These are phyloP conservation scores for Bombardia bombarda DNA, from an alignment of 495 filamentous ascomycete species.

Conservation along the genomic window DNA sequence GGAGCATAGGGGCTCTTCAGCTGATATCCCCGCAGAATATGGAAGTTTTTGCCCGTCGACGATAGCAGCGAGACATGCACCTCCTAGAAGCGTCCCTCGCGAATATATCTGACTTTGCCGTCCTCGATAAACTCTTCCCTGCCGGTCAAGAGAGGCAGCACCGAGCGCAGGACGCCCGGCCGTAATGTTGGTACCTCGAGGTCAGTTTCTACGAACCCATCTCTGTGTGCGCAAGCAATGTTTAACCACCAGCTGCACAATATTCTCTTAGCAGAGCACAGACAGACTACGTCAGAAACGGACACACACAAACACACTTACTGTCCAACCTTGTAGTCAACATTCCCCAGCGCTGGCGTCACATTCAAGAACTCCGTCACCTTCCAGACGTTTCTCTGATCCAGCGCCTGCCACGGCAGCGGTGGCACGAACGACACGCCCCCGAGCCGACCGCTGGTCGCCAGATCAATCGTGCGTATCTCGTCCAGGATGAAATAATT, in stretches of 20 bases:
- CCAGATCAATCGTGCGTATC: constrained; percentile 22
- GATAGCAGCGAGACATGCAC: constrained; percentile 31
- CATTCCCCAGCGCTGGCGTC: constrained; percentile 23
- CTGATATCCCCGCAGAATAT: constrained; percentile 32
- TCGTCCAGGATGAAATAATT: constrained; percentile 35
- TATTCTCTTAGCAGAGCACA: too few relatives aligned
- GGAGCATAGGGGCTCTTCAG: constrained; percentile 40
- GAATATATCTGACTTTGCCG: constrained; percentile 26
- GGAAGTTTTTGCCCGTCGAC: constrained; percentile 31
- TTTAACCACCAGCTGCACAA: constrained; percentile 41
- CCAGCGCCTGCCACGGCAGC: neutral
- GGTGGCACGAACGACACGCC: constrained; percentile 24
- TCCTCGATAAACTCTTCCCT: constrained; percentile 26
- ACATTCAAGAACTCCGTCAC: too few relatives aligned
- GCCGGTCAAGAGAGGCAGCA: constrained; percentile 36
- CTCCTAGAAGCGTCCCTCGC: constrained; percentile 21
- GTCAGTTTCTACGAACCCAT: constrained; percentile 34
- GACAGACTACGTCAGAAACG: too few relatives aligned
- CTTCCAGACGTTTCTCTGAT: too few relatives aligned
- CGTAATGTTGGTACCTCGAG: constrained; percentile 25
- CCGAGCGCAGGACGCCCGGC: constrained; percentile 23
- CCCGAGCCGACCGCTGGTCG: constrained; percentile 22
- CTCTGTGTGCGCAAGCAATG: constrained; percentile 36
- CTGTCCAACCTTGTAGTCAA: constrained; percentile 23
- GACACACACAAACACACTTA: constrained; percentile 13